Conservation (phyloP, 139 green algal species). For the Tetradesmus obliquus region DNA sequence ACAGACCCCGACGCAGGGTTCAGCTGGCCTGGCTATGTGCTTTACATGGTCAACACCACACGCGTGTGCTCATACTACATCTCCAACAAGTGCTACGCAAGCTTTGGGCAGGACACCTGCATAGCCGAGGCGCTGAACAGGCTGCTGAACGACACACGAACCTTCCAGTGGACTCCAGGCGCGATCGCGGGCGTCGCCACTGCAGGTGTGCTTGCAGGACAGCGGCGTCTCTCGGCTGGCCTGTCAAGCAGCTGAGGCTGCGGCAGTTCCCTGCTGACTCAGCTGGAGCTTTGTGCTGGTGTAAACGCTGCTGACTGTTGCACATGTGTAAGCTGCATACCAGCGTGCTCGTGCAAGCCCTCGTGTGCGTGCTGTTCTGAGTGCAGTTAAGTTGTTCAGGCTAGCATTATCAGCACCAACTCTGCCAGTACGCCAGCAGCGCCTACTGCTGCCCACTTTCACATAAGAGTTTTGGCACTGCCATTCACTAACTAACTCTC, state of each 20-base stretch:
- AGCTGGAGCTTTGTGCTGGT: background rate
- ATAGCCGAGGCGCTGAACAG: background rate
- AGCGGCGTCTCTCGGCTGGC: too few species aligned
- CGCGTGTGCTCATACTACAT: slow-evolving; percentile 6
- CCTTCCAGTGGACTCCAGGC: background rate
- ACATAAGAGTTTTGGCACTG: too few species aligned
- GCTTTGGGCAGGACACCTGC: background rate
- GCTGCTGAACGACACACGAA: background rate
- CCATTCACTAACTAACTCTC: too few species aligned
- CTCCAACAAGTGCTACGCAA: background rate
- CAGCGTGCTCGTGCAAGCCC: too few species aligned
- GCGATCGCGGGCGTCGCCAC: slow-evolving; percentile 3
- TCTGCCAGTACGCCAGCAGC: background rate
- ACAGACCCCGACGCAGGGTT: slow-evolving; percentile 15
- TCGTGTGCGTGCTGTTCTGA: background rate
- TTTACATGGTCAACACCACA: slow-evolving; percentile 19
- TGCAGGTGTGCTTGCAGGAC: background rate
- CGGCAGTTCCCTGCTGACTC: background rate
- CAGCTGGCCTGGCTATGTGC: background rate
- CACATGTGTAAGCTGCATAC: background rate
- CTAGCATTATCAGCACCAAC: background rate
- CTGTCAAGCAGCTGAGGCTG: too few species aligned
- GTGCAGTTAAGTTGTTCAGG: background rate
- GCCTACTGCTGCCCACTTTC: too few species aligned
- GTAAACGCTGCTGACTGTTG: background rate